phyloP scores from a whole-genome alignment of 139 green algal species.

The Micromonas pusilla region DNA sequence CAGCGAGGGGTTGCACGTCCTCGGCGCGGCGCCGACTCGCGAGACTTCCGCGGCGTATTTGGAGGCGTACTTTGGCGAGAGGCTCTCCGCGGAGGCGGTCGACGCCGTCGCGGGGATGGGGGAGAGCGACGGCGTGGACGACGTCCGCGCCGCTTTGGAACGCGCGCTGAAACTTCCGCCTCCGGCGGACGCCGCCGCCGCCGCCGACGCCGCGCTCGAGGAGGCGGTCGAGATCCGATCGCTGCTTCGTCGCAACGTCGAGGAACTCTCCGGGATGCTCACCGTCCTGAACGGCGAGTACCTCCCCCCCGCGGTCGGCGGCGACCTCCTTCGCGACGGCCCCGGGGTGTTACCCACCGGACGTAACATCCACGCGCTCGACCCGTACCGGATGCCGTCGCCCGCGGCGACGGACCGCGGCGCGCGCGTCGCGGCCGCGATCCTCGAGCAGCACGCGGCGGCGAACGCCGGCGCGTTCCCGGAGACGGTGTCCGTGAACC shows the following conservation, averaged over 20 bases:
- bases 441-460: conserved; percentile 55
- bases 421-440: conserved; percentile 46
- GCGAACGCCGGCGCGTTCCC: conserved; percentile 64
- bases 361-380: conserved; percentile 95
- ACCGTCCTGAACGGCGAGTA: conserved; percentile 77
- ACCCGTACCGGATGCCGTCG: conserved; percentile 95
- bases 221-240: conserved; percentile 73
- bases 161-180: neutral
- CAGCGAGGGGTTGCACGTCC: conserved; percentile 85
- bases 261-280: conserved; percentile 69
- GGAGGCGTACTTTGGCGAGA: conserved; percentile 31
- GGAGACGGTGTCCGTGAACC: conserved; percentile 89
- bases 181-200: neutral
- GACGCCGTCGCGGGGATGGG: conserved; percentile 46
- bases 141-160: neutral
- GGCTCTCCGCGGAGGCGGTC: conserved; percentile 23
- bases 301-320: conserved; percentile 75
- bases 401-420: conserved; percentile 69
- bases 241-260: conserved; percentile 70
- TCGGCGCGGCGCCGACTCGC: conserved; percentile 58
- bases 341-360: conserved; percentile 89
- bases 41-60: conserved; percentile 3
- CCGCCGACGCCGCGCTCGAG: conserved; percentile 36
- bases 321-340: conserved; percentile 90
- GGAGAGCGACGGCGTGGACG: neutral